Conservation (phyloP, 352 stramenopile species). For the Globisporangium cederbergense region DNA sequence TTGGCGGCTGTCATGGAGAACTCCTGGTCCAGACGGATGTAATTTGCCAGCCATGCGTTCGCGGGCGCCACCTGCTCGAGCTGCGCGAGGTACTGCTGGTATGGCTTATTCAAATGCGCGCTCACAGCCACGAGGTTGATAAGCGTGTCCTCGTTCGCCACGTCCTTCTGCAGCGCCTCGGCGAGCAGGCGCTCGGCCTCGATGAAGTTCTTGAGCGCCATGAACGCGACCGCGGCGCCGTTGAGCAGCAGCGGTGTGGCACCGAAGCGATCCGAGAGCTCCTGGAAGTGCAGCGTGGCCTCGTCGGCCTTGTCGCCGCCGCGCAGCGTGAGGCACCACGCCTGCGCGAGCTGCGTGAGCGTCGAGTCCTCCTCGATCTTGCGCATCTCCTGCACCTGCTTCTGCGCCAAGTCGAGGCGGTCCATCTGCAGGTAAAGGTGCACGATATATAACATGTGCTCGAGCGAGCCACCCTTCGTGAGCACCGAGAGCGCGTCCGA, state of each 20-base stretch:
- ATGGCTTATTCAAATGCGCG: conserved; percentile 88
- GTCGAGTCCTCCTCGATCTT: conserved; percentile 95
- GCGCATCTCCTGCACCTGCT: conserved; percentile 88
- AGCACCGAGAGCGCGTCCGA: conserved; percentile 94
- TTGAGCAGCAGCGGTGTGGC: conserved; percentile 91
- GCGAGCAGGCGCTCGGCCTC: conserved; percentile 88
- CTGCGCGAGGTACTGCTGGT: conserved; percentile 73
- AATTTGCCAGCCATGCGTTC: conserved; percentile 74
- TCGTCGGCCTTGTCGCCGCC: conserved; percentile 86
- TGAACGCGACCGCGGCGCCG: conserved; percentile 87
- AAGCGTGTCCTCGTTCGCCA: conserved; percentile 89
- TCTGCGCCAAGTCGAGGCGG: conserved; percentile 89
- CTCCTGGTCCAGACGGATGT: conserved; percentile 56
- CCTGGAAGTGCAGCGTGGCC: conserved; percentile 91
- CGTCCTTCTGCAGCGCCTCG: conserved; percentile 84
- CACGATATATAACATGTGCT: conserved; percentile 90
- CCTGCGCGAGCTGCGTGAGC: conserved; percentile 91
- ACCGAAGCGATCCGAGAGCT: conserved; percentile 94
- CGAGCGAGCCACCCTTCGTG: conserved; percentile 87
- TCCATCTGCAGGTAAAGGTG: conserved; percentile 93
- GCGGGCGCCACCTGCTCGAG: conserved; percentile 71
- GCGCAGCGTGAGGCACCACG: conserved; percentile 85
- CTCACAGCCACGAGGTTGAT: conserved; percentile 92
- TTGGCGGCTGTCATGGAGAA: conserved; percentile 65
- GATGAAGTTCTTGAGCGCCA: conserved; percentile 89